Evolutionary conservation across 148 eudicot genomes (phyloP).

Genomic region (Camellia granthamiana): DNA sequence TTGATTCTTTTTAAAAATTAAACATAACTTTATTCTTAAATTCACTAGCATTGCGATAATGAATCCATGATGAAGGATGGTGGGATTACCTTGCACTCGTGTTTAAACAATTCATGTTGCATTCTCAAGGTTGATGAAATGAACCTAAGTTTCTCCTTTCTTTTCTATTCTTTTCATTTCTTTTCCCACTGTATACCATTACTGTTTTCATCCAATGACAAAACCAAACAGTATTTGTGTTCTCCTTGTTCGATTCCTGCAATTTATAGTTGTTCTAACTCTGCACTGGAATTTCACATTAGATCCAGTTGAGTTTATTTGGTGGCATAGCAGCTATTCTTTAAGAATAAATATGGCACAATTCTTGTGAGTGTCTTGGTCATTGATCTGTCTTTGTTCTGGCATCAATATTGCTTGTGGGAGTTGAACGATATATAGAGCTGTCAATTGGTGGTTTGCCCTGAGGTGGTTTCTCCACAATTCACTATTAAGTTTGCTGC

Average conservation of each 20-base stretch:
- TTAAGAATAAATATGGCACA: background rate
- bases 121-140: conserved; percentile 59
- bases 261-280: background rate
- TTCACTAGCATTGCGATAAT: conserved; percentile 61
- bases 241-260: background rate
- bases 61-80: conserved; percentile 62
- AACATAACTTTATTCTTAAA: conserved; percentile 51
- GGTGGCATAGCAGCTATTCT: background rate
- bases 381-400: conserved; percentile 9
- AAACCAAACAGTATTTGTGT: background rate
- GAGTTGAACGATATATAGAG: too few species aligned
- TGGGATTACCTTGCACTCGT: conserved; percentile 62
- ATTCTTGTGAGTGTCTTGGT: background rate
- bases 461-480: background rate
- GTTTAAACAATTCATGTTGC: conserved; percentile 63
- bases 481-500: background rate
- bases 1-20: conserved; percentile 27
- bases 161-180: too few species aligned
- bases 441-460: background rate
- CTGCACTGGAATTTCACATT: conserved; percentile 5
- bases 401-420: conserved; percentile 15
- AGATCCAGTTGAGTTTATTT: background rate
- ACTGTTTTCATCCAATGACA: conserved; percentile 6
- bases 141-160: conserved; percentile 31
- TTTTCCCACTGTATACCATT: background rate